Base-by-base conservation (phyloP, 2,329 filamentous ascomycete species). In the Tolypocladium tropicale region DNA sequence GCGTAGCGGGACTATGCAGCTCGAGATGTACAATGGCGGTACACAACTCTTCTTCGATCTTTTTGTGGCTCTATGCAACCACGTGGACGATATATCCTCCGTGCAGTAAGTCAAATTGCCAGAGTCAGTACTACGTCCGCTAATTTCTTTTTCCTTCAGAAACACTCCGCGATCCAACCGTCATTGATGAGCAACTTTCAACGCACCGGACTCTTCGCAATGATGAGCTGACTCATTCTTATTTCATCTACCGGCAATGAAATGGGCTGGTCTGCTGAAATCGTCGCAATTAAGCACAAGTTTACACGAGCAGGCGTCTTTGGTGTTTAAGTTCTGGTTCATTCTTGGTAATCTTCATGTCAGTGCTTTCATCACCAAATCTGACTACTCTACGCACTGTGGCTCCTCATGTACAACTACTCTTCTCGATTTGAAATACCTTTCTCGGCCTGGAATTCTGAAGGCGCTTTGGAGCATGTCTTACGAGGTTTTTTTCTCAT, bases 1-100 rank as follows among this genome's bases (percentile, higher is more conserved):
- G 78, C 81, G 90, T 55, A 95, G 90, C 72, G 90, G 91, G 55
- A 96, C 91, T 4, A 95, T 96, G 91, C 92, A 96, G 74, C 83
- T 89, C 63, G 91, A 96, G 75, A 96, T 96, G 91, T 88, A 88
- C 70, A 83, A 84, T 59, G 92, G 92, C 32, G 90, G 90, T 55
- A 88, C 78, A 1, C 81, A 88, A 66, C 78, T 95, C 57, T 96
- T 95, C 76, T 96, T 96, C 68, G 92, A 96, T 68, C 78, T 96
- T 49, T 96, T 96, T 69, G 92, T 96, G 53, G 90, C 92, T 21
- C 83, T 96, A 73, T 91, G 89, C 73, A 95, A 96, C 69, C 90
- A 95, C 68, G 88, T 95, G 67, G 89, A 84, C 69, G 87, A 86
- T 64, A 79, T 85, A 59, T 78, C 80, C 5, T 78, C 76, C 55